Base-by-base conservation (phyloP, 2,329 filamentous ascomycete genomes). In the Colletotrichum spaethianum region DNA sequence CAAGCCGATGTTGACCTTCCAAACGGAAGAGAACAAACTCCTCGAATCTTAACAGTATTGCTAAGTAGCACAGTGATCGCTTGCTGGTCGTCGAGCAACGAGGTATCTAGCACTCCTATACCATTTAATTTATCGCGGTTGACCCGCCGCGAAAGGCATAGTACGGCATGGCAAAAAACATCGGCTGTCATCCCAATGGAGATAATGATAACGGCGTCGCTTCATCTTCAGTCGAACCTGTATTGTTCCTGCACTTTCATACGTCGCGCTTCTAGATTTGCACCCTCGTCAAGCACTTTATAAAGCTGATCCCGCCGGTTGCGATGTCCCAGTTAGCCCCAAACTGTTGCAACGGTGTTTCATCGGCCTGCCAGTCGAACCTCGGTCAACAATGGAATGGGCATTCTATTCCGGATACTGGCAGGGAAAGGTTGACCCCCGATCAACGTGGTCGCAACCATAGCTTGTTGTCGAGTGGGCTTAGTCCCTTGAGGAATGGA, bases 401-500 rank as follows among this genome's bases (percentile, higher is more conserved):
- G 40, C n/a, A 26, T 38, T 56, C 26, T 11, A 16, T 7, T 38
- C 20, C 33, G 33, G 33, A 26, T 56, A 33, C 53, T 26, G 20
- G n/a, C 52, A 12, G 14, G 33, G 7, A 9, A 23, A 56, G n/a
- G n/a, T 56, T 11, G 28, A 31, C 20, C 9, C 8, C n/a, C 50
- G 23, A 55, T 8, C 14, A 18, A 31, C 11, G 26, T n/a, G 44
- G 55, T 56, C 63, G 66, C 48, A 55, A 61, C 36, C 28, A 44
- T 14, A n/a, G 28, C 31, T 20, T 42, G 11, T 6, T 36, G 2
- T 23, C 50, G n/a, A 18, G 5, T 26, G 5, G 20, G n/a, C n/a
- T n/a, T n/a, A n/a, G n/a, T n/a, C n/a, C n/a, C n/a, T n/a, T n/a
- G 36, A 62, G 64, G 64, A 71, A 71, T 71, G 68, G 18, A 50